A percentile compares a stretch with the other conserved stretches of the same genome.
Conservation (phyloP, 257 asterid genomes). For the Jaltomata sinuosa region DNA sequence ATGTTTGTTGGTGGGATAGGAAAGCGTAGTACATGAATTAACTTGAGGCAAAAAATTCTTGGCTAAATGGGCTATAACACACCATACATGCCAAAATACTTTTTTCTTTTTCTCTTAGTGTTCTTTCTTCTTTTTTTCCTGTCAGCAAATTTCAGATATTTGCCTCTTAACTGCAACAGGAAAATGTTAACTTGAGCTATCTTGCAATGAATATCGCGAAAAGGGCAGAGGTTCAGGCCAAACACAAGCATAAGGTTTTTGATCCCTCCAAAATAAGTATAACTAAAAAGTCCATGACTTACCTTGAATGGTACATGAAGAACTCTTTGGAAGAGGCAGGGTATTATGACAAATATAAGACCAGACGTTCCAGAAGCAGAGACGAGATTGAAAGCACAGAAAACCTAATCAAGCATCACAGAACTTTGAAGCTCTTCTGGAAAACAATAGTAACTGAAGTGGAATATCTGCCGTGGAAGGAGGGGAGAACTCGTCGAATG, state of each 20-base stretch:
- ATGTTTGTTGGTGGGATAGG: background rate
- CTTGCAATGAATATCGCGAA: background rate
- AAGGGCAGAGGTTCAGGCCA: background rate
- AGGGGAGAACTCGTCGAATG: background rate
- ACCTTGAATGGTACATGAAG: constrained; percentile 26
- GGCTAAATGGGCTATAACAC: background rate
- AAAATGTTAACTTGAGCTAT: background rate
- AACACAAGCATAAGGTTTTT: background rate
- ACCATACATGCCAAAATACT: background rate
- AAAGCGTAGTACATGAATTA: background rate
- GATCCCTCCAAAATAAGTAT: constrained; percentile 15
- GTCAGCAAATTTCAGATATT: background rate
- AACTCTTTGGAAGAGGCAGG: constrained; percentile 9
- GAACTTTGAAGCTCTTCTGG: constrained; percentile 17
- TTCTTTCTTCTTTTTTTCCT: background rate
- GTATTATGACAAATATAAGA: constrained; percentile 21
- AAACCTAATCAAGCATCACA: constrained; percentile 8
- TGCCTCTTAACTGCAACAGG: background rate
- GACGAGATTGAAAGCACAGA: constrained; percentile 10
- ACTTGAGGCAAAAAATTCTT: background rate
- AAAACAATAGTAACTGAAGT: constrained; percentile 15
- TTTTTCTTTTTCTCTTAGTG: background rate
- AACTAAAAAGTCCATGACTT: constrained; percentile 9
- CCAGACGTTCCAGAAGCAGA: background rate
- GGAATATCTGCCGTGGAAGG: constrained; percentile 15